A percentile compares a stretch with the other conserved stretches of the same genome.
These are phyloP conservation scores for Ramaria rubella DNA, from an alignment of 768 basidiomycete genomes.

Conservation along the genomic window DNA sequence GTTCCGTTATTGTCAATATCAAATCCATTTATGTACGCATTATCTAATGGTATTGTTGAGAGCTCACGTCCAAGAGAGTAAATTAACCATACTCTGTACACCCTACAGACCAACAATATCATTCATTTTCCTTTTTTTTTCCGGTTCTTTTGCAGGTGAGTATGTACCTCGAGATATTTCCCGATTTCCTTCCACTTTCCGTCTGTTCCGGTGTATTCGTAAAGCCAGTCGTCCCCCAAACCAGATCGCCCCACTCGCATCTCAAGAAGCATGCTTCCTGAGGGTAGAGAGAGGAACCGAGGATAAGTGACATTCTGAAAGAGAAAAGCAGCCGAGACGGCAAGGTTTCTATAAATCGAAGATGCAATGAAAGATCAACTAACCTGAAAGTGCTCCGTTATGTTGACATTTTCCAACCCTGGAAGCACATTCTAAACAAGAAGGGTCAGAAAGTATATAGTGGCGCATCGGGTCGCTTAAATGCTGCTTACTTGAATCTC, in stretches of 20 bases:
- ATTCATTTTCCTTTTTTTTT: background rate
- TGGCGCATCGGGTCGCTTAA: background rate
- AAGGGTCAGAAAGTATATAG: background rate
- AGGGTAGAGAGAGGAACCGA: conserved; percentile 22
- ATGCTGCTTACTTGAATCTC: conserved; percentile 18
- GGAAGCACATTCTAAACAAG: conserved; percentile 26
- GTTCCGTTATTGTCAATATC: conserved; percentile 28
- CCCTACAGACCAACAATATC: too few species aligned
- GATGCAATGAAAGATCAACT: background rate
- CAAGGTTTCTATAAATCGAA: background rate
- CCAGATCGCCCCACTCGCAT: conserved; percentile 31
- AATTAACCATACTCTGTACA: conserved; percentile 33
- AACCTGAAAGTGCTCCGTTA: conserved; percentile 12
- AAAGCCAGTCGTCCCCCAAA: conserved; percentile 34
- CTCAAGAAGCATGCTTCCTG: conserved; percentile 28
- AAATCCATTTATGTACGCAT: conserved; percentile 34
- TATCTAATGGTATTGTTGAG: too few species aligned
- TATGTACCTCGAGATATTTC: conserved; percentile 28
- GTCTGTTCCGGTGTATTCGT: conserved; percentile 28
- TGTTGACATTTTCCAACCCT: conserved; percentile 26
- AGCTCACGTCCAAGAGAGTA: too few species aligned
- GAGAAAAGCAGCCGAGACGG: too few species aligned
- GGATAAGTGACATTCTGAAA: conserved; percentile 35
- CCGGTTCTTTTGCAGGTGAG: background rate
- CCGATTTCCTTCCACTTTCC: conserved; percentile 27